phyloP scores from a whole-genome alignment of 176 grass and related monocot genomes.

The Dendrocalamus sinicus region DNA sequence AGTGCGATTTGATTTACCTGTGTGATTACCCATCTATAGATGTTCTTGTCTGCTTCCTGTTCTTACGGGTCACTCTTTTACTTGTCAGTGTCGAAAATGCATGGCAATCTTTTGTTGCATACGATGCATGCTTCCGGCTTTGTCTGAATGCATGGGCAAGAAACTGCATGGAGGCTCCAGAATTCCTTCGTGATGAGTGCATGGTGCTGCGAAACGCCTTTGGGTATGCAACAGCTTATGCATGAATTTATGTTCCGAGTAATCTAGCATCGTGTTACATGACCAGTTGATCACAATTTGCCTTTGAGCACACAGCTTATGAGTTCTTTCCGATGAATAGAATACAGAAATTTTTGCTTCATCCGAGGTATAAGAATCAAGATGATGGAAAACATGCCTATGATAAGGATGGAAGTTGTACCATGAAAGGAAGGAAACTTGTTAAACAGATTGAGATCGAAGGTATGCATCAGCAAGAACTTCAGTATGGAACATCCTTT shows the following conservation, averaged over 20 bases:
- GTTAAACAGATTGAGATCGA: conserved; percentile 85
- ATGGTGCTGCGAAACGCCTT: conserved; percentile 76
- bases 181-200: conserved; percentile 94
- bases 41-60: not conserved
- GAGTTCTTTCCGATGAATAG: conserved; percentile 54
- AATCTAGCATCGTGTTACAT: conserved; percentile 14
- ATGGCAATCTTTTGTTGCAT: conserved; percentile 97
- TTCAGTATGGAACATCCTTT: conserved; percentile 27
- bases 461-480: conserved; percentile 62
- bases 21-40: not conserved
- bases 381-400: conserved; percentile 54
- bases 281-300: not conserved
- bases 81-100: conserved; percentile 80
- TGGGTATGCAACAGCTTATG: conserved; percentile 60
- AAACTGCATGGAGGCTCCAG: conserved; percentile 80
- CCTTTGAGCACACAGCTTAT: conserved; percentile 40
- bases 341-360: conserved; percentile 89
- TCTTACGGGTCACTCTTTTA: conserved; percentile 37
- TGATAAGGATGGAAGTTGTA: conserved; percentile 71
- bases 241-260: conserved; percentile 12
- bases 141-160: conserved; percentile 93
- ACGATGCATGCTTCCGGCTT: conserved; percentile 90
- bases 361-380: conserved; percentile 62
- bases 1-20: conserved; percentile 52
- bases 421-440: conserved; percentile 71